Base-by-base conservation (phyloP, 2,329 filamentous ascomycete species). In the Paramyrothecium sp. region DNA sequence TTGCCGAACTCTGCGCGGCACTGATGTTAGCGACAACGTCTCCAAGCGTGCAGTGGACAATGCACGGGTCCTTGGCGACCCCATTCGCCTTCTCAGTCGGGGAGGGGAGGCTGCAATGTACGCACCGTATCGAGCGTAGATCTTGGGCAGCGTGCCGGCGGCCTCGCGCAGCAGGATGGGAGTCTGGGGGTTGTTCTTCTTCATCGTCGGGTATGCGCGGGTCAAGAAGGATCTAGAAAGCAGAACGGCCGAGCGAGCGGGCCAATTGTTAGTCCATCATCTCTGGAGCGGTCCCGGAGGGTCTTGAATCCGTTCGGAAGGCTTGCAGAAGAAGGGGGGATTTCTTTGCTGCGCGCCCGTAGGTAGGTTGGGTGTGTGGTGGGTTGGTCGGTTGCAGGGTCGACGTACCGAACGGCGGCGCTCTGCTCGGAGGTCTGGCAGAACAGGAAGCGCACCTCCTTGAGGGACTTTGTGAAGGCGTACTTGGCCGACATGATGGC, bases 101-200 rank as follows among this genome's bases (percentile, higher is more conserved):
- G 33, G 33, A 26, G 19, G 12, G 51, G 8, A 23, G n/a, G n/a
- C 51, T 21, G 5, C 21, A 62, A 10, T 8, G 19, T 52, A 62
- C 71, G 61, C 76, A 96, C 92, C 94, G 73, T 96, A 99, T 87
- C 95, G 85, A 66, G 94, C 93, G 76, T 89, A 98, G 62, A 99
- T 86, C 75, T 87, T 89, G 63, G 95, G 94, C 73, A 90, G 80
- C 55, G 91, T 91, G 70, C 91, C 92, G 66, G 86, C 80, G 54
- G 94, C 95, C 81, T 98, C 95, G 72, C 95, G 91, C 70, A 99
- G 88, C 81, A 99, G 82, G 77, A 99, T 98, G 55, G 95, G 95
- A 52, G 85, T 93, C 76, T 90, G 81, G 57, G 95, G 95, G 81
- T 99, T 99, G 84, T 94, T 91, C 83, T 96, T 96, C 87, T 99